These are phyloP conservation scores for Boletus bicolor DNA, from an alignment of 768 basidiomycete genomes.

Conservation along the genomic window DNA sequence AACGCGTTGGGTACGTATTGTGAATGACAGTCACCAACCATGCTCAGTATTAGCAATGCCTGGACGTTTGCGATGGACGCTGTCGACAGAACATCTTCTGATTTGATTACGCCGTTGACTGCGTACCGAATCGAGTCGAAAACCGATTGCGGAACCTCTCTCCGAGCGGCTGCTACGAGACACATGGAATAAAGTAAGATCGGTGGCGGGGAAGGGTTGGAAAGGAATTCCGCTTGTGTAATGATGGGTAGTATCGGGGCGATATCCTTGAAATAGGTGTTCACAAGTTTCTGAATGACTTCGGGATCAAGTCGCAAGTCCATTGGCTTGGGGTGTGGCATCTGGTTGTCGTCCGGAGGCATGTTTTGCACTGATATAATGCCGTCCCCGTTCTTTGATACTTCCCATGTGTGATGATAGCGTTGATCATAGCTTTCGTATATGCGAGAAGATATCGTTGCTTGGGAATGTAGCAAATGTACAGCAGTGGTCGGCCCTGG, in stretches of 20 bases:
- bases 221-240: conserved; percentile 83
- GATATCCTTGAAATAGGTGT: conserved; percentile 88
- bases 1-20: conserved; percentile 83
- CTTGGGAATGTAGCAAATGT: conserved; percentile 88
- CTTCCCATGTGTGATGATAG: conserved; percentile 85
- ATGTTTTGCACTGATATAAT: conserved; percentile 79
- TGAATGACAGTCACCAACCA: conserved; percentile 89
- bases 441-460: conserved; percentile 76
- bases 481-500: conserved; percentile 84
- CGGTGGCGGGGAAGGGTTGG: conserved; percentile 66
- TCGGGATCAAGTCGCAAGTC: conserved; percentile 77
- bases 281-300: conserved; percentile 77
- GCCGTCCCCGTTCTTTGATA: conserved; percentile 81
- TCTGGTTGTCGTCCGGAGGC: conserved; percentile 50
- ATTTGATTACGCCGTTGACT: conserved; percentile 83
- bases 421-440: conserved; percentile 87
- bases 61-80: conserved; percentile 86
- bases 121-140: conserved; percentile 87
- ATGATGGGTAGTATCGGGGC: conserved; percentile 88
- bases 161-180: conserved; percentile 81
- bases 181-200: conserved; percentile 93
- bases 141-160: conserved; percentile 79
- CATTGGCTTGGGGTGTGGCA: conserved; percentile 55
- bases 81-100: conserved; percentile 88
- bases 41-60: conserved; percentile 77